Evolutionary conservation across 139 green algal genomes (phyloP).

Genomic region (Astrephomene gubernaculifera): DNA sequence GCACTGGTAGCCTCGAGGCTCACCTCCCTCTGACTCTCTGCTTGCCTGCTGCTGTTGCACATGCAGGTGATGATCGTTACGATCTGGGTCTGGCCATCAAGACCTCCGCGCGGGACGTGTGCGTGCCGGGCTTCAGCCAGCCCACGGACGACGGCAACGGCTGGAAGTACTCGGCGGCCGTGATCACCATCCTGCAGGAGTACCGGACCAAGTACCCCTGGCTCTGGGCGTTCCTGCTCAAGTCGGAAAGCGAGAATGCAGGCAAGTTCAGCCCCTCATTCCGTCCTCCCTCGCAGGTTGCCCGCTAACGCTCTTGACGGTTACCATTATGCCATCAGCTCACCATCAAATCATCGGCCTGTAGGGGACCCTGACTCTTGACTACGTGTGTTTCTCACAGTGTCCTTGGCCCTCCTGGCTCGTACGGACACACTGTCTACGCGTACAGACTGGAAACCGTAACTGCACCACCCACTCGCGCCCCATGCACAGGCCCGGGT

Average conservation of each 20-base stretch:
- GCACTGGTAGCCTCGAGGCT: too few relatives aligned
- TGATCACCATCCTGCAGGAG: constrained; percentile 46
- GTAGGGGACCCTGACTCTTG: too few relatives aligned
- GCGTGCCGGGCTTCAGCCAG: constrained; percentile 75
- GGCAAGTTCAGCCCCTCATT: background rate
- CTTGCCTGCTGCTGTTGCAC: background rate
- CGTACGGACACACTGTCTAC: too few relatives aligned
- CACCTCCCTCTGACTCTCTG: background rate
- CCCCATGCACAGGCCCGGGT: too few relatives aligned
- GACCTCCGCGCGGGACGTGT: constrained; percentile 70
- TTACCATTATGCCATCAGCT: too few relatives aligned
- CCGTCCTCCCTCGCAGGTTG: too few relatives aligned
- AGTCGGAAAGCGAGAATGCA: constrained; percentile 4
- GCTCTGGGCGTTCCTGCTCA: constrained; percentile 41
- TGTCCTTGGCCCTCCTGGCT: too few relatives aligned
- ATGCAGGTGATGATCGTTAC: constrained; percentile 62
- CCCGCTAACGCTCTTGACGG: too few relatives aligned
- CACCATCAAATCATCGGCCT: too few relatives aligned
- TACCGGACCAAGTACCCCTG: constrained; percentile 43
- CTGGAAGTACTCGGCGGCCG: constrained; percentile 80
- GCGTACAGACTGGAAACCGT: too few relatives aligned
- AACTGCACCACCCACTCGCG: too few relatives aligned
- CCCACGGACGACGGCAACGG: constrained; percentile 60
- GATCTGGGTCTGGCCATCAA: constrained; percentile 91
- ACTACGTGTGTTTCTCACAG: too few relatives aligned